A percentile compares a stretch with the other conserved stretches of the same genome.
Evolutionary conservation across 148 eudicot genomes (phyloP).

Genomic region (Camellia japonica): DNA sequence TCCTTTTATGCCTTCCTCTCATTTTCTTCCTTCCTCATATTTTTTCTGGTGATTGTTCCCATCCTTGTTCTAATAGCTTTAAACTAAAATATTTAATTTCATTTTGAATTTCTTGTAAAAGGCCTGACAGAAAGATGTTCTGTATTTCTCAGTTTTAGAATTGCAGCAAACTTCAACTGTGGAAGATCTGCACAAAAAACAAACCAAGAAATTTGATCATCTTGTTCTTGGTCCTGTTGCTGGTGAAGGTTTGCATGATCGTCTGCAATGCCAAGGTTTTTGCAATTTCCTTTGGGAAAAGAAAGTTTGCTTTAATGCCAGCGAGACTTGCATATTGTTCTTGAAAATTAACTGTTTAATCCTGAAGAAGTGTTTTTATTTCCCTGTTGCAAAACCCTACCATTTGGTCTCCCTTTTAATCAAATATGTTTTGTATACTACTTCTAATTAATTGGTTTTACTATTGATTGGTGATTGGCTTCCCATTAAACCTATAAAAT

Average conservation of each 20-base stretch:
- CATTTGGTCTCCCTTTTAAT: background rate
- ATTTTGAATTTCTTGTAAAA: background rate
- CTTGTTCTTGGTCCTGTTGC: constrained; percentile 84
- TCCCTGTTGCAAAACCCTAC: background rate
- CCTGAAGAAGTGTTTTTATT: background rate
- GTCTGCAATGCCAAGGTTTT: constrained; percentile 87
- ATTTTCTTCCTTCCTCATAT: constrained; percentile 55
- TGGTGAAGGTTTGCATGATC: constrained; percentile 77
- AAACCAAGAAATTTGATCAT: constrained; percentile 54
- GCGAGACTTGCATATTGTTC: background rate
- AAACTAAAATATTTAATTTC: background rate
- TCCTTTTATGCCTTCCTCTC: constrained; percentile 57
- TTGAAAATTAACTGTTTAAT: background rate
- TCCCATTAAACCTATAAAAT: background rate
- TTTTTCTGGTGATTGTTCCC: constrained; percentile 50
- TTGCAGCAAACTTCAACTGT: constrained; percentile 44
- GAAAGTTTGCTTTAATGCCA: background rate
- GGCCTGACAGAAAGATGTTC: background rate
- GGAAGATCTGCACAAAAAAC: constrained; percentile 34
- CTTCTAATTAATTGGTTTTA: background rate
- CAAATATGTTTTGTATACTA: background rate
- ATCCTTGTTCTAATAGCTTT: background rate
- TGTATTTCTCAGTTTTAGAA: constrained; percentile 50
- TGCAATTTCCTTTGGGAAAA: background rate
- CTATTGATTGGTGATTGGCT: background rate